Evolutionary conservation across 2,329 filamentous ascomycete genomes (phyloP), one percentile per base, ranked within the genome.

Genomic region (Alternaria triticimaculans): DNA sequence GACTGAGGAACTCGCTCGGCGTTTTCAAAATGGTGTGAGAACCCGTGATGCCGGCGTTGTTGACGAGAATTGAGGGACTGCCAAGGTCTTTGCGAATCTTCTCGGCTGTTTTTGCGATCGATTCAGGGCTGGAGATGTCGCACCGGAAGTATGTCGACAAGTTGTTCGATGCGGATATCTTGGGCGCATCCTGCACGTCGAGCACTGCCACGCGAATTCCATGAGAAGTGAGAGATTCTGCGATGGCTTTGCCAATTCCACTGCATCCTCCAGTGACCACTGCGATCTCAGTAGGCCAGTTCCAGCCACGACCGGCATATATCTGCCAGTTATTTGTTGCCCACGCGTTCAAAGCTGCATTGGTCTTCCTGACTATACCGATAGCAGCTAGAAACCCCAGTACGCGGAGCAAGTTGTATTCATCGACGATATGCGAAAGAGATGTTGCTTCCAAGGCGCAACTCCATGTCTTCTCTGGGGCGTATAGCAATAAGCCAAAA

Each of bases 1-100:
- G 45, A 5, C 57, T 30, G 18, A 64, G 56, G 9, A 53, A 57
- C 3, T 58, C 55, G 43, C 48, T 56, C 21, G 51, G 58, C 4
- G 44, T 56, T 14, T 54, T 63, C 15, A 69, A 43, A 8, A 69
- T 63, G 6, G 67, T 61, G 11, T 65, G 61, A 25, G 58, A 61
- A 12, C 41, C 62, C 11, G 58, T 61, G 12, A 71, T 65, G 15
- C 64, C 70, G n/a, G 70, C 70, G 43, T 73, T 73, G 68, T 73
- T 73, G 56, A 73, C 64, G 7, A 73, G 63, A 15, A 73, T 63
- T 12, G 65, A 66, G 7, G 70, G 69, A 43, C 64, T 21, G 4
- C 70, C 70, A 20, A 61, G 55, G 4, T 65, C 63, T 3, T 44
- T 28, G 10, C 62, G 56, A 28, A 72, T 68, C 6, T 51, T 30